Evolutionary conservation across 768 basidiomycete species (phyloP).

Genomic region (Leccinum arenicola): DNA sequence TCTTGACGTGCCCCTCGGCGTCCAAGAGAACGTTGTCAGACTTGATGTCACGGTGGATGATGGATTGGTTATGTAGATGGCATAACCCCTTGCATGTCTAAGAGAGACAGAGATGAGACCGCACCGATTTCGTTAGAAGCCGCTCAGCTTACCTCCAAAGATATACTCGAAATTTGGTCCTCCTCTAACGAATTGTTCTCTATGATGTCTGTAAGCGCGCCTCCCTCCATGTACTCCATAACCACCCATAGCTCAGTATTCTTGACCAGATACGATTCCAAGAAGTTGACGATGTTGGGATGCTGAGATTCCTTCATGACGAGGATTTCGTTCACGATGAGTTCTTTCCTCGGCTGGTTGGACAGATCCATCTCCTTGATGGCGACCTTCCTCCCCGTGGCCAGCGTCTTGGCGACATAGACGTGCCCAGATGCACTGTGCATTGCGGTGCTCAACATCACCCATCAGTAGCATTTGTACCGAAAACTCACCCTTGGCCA

Average conservation of each 20-base stretch:
- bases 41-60: constrained; percentile 97
- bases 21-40: constrained; percentile 95
- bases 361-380: constrained; percentile 99
- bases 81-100: constrained; percentile 95
- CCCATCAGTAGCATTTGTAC: constrained; percentile 1
- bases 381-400: constrained; percentile 84
- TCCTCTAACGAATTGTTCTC: constrained; percentile 95
- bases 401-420: constrained; percentile 90
- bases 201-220: constrained; percentile 95
- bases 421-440: constrained; percentile 95
- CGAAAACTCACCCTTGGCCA: constrained; percentile 82
- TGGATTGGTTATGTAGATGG: constrained; percentile 89
- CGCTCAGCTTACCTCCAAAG: constrained; percentile 66
- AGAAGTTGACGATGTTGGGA: constrained; percentile 95
- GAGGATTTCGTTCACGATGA: constrained; percentile 96
- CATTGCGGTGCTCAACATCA: constrained; percentile 10
- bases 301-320: constrained; percentile 99
- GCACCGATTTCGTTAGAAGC: not conserved
- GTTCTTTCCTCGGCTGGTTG: constrained; percentile 93
- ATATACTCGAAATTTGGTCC: constrained; percentile 92
- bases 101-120: not conserved
- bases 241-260: constrained; percentile 93
- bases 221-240: constrained; percentile 99
- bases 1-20: constrained; percentile 90
- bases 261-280: constrained; percentile 87